Percentiles rank a stretch among this genome's conserved stretches.
Evolutionary conservation across 306 rosid species (phyloP).

Genomic region (Castanospermum australe): DNA sequence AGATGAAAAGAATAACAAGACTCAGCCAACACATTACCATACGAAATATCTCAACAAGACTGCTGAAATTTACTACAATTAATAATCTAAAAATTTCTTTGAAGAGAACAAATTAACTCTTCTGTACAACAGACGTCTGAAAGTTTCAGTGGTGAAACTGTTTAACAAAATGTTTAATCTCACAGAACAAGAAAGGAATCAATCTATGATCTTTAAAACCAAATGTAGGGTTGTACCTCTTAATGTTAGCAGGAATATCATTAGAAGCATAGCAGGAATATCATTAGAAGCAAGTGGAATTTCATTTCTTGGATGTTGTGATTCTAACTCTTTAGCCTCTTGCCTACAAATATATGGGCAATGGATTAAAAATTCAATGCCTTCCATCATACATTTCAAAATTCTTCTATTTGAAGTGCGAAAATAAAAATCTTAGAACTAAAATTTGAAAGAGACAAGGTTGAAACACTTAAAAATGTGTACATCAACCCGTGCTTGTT

Average conservation of each 20-base stretch:
- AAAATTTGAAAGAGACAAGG: background rate
- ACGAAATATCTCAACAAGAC: conserved; percentile 21
- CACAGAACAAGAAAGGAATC: conserved; percentile 10
- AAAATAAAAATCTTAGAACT: too few relatives aligned
- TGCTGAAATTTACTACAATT: background rate
- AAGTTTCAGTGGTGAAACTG: background rate
- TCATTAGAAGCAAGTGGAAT: conserved; percentile 33
- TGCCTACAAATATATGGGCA: conserved; percentile 42
- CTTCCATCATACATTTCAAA: too few relatives aligned
- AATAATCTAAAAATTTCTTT: background rate
- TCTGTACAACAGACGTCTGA: background rate
- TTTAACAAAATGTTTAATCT: background rate
- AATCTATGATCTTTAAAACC: background rate
- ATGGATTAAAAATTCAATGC: background rate
- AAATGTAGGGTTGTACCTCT: conserved; percentile 48
- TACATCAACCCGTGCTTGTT: background rate
- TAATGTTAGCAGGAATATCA: conserved; percentile 48
- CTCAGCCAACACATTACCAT: background rate
- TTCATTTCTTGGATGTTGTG: conserved; percentile 26
- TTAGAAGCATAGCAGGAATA: too few relatives aligned
- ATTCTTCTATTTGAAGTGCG: background rate
- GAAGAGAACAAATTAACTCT: background rate
- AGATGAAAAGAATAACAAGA: background rate
- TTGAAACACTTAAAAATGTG: background rate
- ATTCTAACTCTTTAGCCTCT: conserved; percentile 69